Base-by-base conservation (phyloP, 179 eudicot genomes). In the Camellia oleifera region DNA sequence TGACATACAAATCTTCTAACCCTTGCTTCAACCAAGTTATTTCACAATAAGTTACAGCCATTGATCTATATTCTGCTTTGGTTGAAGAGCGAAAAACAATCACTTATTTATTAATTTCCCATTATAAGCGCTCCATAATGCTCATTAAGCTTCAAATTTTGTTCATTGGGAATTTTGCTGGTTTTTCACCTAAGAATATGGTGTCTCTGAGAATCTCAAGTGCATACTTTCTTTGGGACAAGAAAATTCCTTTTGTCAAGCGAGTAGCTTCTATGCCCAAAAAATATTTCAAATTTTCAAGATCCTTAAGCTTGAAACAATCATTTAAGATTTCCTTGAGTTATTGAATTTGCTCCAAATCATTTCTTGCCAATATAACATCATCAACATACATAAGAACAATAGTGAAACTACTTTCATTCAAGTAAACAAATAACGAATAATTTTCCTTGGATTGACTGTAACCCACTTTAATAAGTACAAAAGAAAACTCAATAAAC, bases 221-320 rank as follows among this genome's bases (percentile, higher is more conserved):
- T 44, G 72, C 72, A 69, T 69, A 69, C 7, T 69, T 69, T 9
- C 72, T 69, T 69, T 69, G 53, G 11, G 9, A 44, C 9, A 69
- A 14, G 20, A 6, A 69, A 6, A 69, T 45, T 5, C 72, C 23
- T 45, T 69, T 69, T 1, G 23, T 1, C 17, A 54, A 69, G 17
- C 54, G 52, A 15, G 72, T 23, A 13, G 45, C 52, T 45, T 15
- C 72, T 5, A 12, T 66, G 45, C 53, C 72, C 52, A 69, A 45
- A 45, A 44, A 69, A 17, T 5, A 69, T 44, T 69, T 69, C 20
- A 45, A 15, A 7, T 2, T 44, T 69, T 17, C 17, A 12, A 57
- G 15, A 12, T 12, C 2, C 0, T 14, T 14, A 13, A 26, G 32
- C 32, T 26, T 26, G 32, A 26, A 26, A 26, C 32, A 26, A 26